Evolutionary conservation across 2,329 filamentous ascomycete genomes (phyloP), one percentile per base, ranked within the genome.

Genomic region (Colletotrichum ledebouriae): DNA sequence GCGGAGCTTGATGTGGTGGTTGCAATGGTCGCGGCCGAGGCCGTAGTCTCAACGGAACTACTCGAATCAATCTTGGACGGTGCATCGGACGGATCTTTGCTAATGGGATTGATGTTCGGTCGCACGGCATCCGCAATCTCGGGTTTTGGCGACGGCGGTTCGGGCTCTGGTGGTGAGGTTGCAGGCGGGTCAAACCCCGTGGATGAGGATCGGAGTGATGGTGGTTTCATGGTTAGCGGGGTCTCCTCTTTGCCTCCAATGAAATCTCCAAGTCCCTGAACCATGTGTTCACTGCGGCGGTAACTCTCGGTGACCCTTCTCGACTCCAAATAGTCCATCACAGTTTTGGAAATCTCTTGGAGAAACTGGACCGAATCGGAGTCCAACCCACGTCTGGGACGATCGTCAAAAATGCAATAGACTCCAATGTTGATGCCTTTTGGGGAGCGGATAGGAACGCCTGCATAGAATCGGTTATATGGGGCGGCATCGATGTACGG

Each of bases 381-480:
- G 7, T 74, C 73, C 71, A 81, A 76, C 9, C 73, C 72, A 3
- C 63, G 64, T 10, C 75, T 63, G 11, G 76, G 75, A 15, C 66
- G 68, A 37, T 72, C 68, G 50, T 74, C 75, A 13, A 76, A 72
- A 2, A 82, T 76, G 59, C 79, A 81, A 15, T 77, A 78, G 0
- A 80, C 77, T 3, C 82, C 82, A 12, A 84, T 83, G 52, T 83
- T 80, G 63, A 83, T 78, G 20, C 81, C 81, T 4, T 75, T 73
- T 0, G 73, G 76, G 0, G 79, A 80, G 0, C 79, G 77, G 17
- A 84, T 81, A 4, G 82, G 82, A 0, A 82, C 78, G 0, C 76
- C 81, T 0, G 80, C 80, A 55, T 83, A 84, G 64, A 83, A 84
- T 2, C 75, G 72, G 29, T 75, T 73, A 4, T 70, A 65, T 0